Evolutionary conservation across 805 yeast species (phyloP).

Genomic region (Priceomyces carsonii): DNA sequence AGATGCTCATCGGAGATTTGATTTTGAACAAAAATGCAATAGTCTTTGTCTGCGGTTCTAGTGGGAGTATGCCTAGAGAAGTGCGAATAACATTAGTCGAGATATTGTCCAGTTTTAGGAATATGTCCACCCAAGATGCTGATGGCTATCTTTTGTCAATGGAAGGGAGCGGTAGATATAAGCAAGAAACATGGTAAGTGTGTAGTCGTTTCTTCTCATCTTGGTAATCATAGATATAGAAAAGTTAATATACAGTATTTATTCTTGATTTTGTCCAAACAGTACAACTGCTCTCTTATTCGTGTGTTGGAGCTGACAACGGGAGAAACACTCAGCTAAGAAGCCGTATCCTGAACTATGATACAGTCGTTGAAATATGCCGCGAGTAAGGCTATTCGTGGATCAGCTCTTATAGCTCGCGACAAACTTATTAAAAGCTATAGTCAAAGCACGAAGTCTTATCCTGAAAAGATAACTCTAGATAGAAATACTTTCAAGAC

Average conservation of each 20-base stretch:
- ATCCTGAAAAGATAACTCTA: slow-evolving; percentile 36
- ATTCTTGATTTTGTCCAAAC: background rate
- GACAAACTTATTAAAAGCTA: background rate
- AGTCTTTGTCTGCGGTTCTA: slow-evolving; percentile 86
- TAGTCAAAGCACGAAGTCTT: slow-evolving; percentile 6
- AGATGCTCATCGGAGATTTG: slow-evolving; percentile 49
- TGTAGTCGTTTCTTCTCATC: no score
- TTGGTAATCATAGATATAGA: slow-evolving; percentile 1
- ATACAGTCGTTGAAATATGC: background rate
- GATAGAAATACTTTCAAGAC: slow-evolving; percentile 53
- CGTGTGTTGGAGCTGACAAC: no score
- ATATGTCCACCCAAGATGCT: slow-evolving; percentile 45
- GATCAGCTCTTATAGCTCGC: background rate
- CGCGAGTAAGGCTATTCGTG: background rate
- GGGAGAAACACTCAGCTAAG: no score
- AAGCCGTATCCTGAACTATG: background rate
- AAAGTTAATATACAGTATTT: background rate
- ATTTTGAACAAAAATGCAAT: slow-evolving; percentile 57
- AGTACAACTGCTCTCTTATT: no score
- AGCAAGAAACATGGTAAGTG: slow-evolving; percentile 85
- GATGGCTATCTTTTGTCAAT: slow-evolving; percentile 52
- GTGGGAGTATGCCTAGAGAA: slow-evolving; percentile 91
- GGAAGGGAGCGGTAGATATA: slow-evolving; percentile 66
- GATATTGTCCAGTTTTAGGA: slow-evolving; percentile 50
- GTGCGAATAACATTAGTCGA: slow-evolving; percentile 78